phyloP scores from a whole-genome alignment of 768 basidiomycete genomes.

The Tricholomella constricta region DNA sequence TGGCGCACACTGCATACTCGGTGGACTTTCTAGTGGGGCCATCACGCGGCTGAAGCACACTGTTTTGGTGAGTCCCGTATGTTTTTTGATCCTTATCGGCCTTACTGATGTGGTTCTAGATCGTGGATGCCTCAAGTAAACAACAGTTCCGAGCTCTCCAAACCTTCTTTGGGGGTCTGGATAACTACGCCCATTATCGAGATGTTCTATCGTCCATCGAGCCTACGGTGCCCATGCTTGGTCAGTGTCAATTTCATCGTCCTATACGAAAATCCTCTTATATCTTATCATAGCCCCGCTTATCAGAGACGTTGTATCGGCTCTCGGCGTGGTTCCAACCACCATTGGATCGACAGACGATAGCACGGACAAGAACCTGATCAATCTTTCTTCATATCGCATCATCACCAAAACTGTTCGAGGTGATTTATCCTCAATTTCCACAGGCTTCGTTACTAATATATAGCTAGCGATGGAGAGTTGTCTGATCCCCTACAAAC shows the following conservation, averaged over 20 bases:
- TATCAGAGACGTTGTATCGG: conserved; percentile 29
- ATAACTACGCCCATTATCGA: conserved; percentile 30
- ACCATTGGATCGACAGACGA: conserved; percentile 12
- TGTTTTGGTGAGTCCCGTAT: conserved; percentile 30
- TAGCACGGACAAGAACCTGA: conserved; percentile 21
- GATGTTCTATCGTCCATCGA: conserved; percentile 23
- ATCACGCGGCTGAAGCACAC: conserved; percentile 39
- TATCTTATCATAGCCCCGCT: conserved; percentile 24
- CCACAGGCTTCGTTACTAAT: neutral
- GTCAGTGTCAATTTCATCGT: conserved; percentile 20
- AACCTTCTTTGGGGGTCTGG: conserved; percentile 27
- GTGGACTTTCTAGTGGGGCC: conserved; percentile 41
- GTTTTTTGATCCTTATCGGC: neutral
- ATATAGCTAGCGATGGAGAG: conserved; percentile 43
- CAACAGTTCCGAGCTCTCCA: conserved; percentile 30
- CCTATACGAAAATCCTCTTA: neutral
- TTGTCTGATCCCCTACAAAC: conserved; percentile 44
- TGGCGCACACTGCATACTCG: conserved; percentile 40
- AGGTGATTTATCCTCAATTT: conserved; percentile 24
- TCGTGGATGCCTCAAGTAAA: conserved; percentile 26
- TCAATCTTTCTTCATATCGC: conserved; percentile 42
- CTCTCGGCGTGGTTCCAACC: conserved; percentile 23
- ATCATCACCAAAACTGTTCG: conserved; percentile 41
- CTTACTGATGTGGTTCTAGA: conserved; percentile 14
- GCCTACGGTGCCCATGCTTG: conserved; percentile 37